These are phyloP conservation scores for Sugiyamaella xylanicola DNA, from an alignment of 1,139 yeast genomes.

Conservation along the genomic window DNA sequence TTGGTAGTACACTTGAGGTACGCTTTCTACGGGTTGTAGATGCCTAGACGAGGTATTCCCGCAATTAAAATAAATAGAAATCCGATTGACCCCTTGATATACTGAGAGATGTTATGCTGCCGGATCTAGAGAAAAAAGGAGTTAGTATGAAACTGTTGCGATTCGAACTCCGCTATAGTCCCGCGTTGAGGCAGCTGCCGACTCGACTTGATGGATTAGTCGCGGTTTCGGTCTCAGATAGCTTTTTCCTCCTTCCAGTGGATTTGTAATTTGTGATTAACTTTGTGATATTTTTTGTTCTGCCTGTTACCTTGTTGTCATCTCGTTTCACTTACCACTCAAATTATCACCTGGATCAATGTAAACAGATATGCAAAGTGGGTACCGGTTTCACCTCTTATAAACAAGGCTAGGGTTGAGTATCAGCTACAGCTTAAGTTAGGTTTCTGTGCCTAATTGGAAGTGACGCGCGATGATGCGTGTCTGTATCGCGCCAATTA, in stretches of 20 bases:
- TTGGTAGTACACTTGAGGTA: too few relatives aligned
- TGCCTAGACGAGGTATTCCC: not conserved
- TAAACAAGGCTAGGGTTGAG: conserved; percentile 9
- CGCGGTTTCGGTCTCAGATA: not conserved
- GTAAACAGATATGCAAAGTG: conserved; percentile 8
- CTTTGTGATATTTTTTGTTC: not conserved
- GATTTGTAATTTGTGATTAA: too few relatives aligned
- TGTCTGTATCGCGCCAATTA: conserved; percentile 8
- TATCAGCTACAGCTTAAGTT: not conserved
- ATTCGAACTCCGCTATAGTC: not conserved
- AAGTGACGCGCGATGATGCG: not conserved
- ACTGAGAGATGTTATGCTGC: not conserved
- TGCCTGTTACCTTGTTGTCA: not conserved
- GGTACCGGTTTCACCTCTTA: not conserved
- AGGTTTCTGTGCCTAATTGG: not conserved
- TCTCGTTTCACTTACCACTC: conserved; percentile 1
- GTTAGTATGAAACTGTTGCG: not conserved
- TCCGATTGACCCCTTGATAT: too few relatives aligned
- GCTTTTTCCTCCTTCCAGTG: too few relatives aligned
- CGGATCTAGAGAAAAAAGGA: not conserved
- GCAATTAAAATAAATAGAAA: not conserved
- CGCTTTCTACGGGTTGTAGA: too few relatives aligned
- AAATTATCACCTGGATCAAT: not conserved
- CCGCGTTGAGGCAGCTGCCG: not conserved
- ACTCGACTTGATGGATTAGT: too few relatives aligned